Percentiles rank a stretch among this genome's conserved stretches.
These are phyloP conservation scores for Pistacia vera DNA, from an alignment of 345 rosid genomes.

Conservation along the genomic window DNA sequence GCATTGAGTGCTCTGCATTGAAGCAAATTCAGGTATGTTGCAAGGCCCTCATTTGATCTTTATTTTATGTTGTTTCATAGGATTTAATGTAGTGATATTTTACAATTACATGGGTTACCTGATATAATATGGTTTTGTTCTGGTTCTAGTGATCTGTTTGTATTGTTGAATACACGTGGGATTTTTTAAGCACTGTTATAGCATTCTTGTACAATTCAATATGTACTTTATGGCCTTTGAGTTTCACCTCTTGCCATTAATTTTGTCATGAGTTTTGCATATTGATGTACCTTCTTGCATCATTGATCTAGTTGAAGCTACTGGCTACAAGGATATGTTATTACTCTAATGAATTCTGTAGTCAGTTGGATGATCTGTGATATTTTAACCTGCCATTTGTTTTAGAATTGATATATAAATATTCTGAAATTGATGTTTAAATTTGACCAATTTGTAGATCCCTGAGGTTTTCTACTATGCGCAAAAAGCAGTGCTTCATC, in stretches of 20 bases:
- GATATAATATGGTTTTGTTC: background rate
- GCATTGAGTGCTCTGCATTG: slow-evolving; percentile 70
- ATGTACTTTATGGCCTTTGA: background rate
- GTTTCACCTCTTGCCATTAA: background rate
- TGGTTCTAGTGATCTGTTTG: slow-evolving; percentile 3
- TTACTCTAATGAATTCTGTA: background rate
- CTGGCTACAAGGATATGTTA: background rate
- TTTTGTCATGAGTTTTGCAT: background rate
- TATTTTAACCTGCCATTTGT: background rate
- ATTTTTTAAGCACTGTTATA: background rate
- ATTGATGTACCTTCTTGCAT: slow-evolving; percentile 1
- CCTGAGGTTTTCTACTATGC: slow-evolving; percentile 75
- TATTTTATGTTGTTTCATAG: background rate
- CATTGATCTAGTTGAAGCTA: slow-evolving; percentile 6
- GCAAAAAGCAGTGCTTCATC: slow-evolving; percentile 82
- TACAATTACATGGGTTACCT: background rate
- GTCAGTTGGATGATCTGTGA: background rate
- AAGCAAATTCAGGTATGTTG: slow-evolving; percentile 66
- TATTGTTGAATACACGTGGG: background rate
- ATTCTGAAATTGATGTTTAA: slow-evolving; percentile 6
- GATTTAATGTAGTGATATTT: background rate
- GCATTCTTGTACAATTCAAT: background rate
- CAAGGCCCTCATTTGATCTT: slow-evolving; percentile 12
- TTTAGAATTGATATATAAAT: slow-evolving; percentile 3
- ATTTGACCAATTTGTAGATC: slow-evolving; percentile 45